These are phyloP conservation scores for Metschnikowia anglica DNA, from an alignment of 805 yeast species.

Conservation along the genomic window DNA sequence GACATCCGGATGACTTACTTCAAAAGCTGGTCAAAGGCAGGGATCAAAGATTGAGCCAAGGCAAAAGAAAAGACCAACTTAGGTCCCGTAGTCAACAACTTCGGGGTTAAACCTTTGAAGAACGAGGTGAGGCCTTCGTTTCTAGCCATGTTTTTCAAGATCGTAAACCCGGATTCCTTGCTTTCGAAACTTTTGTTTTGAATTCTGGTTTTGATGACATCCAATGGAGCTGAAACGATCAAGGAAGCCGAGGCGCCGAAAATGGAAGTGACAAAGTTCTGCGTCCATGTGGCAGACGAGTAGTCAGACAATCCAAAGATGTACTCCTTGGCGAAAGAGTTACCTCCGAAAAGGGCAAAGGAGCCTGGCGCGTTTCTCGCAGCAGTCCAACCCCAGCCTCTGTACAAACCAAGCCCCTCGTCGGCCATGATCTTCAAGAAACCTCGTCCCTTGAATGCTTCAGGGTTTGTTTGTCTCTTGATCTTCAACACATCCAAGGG, in stretches of 20 bases:
- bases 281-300: constrained; percentile 88
- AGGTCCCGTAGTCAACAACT: constrained; percentile 96
- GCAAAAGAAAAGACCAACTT: constrained; percentile 98
- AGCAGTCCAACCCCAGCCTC: constrained; percentile 99
- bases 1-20: constrained; percentile 21
- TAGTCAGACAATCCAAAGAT: constrained; percentile 84
- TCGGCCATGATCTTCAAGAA: constrained; percentile 80
- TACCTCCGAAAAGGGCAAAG: constrained; percentile 96
- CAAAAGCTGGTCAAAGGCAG: constrained; percentile 82
- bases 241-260: constrained; percentile 96
- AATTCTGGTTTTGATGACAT: constrained; percentile 96
- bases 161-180: constrained; percentile 91
- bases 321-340: constrained; percentile 97
- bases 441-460: constrained; percentile 97
- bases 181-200: constrained; percentile 95
- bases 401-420: constrained; percentile 90
- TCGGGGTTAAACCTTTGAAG: constrained; percentile 96
- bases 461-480: constrained; percentile 99
- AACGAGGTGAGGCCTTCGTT: constrained; percentile 89
- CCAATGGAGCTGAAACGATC: constrained; percentile 96
- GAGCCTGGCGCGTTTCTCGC: constrained; percentile 99
- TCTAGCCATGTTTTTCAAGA: constrained; percentile 87
- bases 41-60: constrained; percentile 93
- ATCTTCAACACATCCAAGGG: constrained; percentile 96
- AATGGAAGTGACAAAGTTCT: constrained; percentile 91